Evolutionary conservation across 371 early-diverging fungal species (phyloP), one percentile per base, ranked within the genome.

Genomic region (Parasitella parasitica): DNA sequence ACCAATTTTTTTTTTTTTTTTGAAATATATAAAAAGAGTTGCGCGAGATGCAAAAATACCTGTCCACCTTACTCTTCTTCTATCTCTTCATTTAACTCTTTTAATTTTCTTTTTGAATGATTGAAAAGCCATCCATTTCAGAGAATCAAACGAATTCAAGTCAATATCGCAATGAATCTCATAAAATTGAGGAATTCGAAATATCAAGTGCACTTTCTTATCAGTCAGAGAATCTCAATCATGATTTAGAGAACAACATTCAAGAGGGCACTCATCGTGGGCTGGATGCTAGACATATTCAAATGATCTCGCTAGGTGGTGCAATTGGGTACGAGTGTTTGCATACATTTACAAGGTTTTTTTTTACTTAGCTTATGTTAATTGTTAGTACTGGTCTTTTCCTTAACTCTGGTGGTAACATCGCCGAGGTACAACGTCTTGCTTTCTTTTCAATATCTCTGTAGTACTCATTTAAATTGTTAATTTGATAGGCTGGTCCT

Each of bases 221-320:
- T 15, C 18, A 20, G n/a, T 59, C 65, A n/a, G 12, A 54, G 2
- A 28, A 54, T 20, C 22, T 27, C 4, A 32, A 35, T 22, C 46
- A 51, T 12, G 59, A 59, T 3, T 65, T 82, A 81, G 69, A 78
- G 80, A 43, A 66, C 15, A 24, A 53, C n/a, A 35, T 66, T 27
- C 66, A 70, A 39, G 8, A 50, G 4, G 66, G 66, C 34, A 69
- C 64, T 8, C 75, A 87, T 59, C 84, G 90, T 37, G 76, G 77
- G 56, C 79, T 91, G 55, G 78, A 77, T 57, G 83, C 86, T 43
- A 80, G 92, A 49, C 92, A 92, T 53, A 75, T 92, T 66, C 78
- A 86, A 59, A 93, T 93, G 92, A 92, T 93, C 57, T 86, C 89
- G 22, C 80, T 89, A 18, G 90, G 89, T 37, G 90, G 90, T 54